Evolutionary conservation across 2,329 filamentous ascomycete species (phyloP), one percentile per base, ranked within the genome.

Genomic region (Penicillium expansum): DNA sequence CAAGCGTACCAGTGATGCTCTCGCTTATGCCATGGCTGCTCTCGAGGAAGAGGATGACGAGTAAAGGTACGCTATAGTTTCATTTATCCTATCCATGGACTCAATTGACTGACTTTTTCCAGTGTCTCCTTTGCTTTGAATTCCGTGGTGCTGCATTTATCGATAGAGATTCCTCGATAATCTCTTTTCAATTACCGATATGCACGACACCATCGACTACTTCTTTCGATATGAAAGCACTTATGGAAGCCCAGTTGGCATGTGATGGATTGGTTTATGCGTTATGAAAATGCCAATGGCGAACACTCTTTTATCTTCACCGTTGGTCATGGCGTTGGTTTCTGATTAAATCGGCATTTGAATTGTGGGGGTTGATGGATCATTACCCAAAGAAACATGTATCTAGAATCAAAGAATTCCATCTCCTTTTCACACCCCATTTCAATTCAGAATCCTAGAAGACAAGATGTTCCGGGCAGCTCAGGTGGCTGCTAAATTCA

Each of bases 1-100:
- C 45, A 71, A 71, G 59, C 70, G 69, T 60, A 66, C 69, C 37
- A 67, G 68, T 44, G 69, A 72, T 49, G 69, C 67, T 33, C 66
- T 73, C 30, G 67, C 68, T 3, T 58, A 67, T n/a, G 69, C 69
- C 29, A 68, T 72, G 67, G 68, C 69, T 59, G 67, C 64, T 30
- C 58, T 73, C 39, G 64, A 70, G 22, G 62, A 67, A 32, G 51
- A 39, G 16, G 52, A 49, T 13, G 62, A 69, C n/a, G 59, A 70
- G 60, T 65, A 63, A 61, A 65, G 39, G 67, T 66, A 52, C 48
- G 47, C 9, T n/a, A 20, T 38, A 11, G 13, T 27, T 32, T 16
- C 18, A 13, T 45, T 24, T 33, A 16, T 39, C 4, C 22, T 11
- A 1, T 29, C 1, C 7, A 29, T 22, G 9, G 20, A 20, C 10